A percentile compares a stretch with the other conserved stretches of the same genome.
Conservation (phyloP, 1,284 basidiomycete species). For the Puccinia polysora region DNA sequence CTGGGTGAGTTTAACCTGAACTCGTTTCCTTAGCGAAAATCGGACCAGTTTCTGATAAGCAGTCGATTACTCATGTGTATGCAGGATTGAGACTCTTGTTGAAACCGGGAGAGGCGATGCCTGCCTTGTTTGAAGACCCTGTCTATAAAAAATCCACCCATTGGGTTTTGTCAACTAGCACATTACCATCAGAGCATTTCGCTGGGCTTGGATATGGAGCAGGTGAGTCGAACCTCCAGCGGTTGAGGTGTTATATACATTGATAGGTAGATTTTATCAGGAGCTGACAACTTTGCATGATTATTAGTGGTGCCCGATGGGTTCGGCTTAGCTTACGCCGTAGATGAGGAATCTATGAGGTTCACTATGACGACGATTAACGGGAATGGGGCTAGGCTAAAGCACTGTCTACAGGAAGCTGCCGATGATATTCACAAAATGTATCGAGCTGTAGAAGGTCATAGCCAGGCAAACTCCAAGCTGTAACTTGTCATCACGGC, state of each 20-base stretch:
- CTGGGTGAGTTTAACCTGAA: slow-evolving; percentile 59
- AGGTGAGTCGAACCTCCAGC: slow-evolving; percentile 59
- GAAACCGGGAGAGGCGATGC: slow-evolving; percentile 65
- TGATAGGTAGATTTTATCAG: slow-evolving; percentile 22
- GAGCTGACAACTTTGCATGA: background rate
- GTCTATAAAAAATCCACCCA: slow-evolving; percentile 69
- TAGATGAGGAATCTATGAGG: slow-evolving; percentile 77
- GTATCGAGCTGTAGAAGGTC: too few relatives aligned
- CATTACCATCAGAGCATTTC: slow-evolving; percentile 74
- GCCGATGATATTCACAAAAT: slow-evolving; percentile 27
- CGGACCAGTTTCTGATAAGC: too few relatives aligned
- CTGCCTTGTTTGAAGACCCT: slow-evolving; percentile 67
- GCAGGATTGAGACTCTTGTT: slow-evolving; percentile 72
- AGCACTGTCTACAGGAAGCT: slow-evolving; percentile 70
- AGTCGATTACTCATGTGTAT: background rate
- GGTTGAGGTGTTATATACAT: background rate
- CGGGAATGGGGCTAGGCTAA: slow-evolving; percentile 61
- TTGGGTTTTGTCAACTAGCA: slow-evolving; percentile 89
- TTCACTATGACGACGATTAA: slow-evolving; percentile 87
- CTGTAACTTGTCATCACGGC: too few relatives aligned
- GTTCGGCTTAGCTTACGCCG: slow-evolving; percentile 87
- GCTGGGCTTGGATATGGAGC: slow-evolving; percentile 98
- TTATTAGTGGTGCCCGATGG: slow-evolving; percentile 76
- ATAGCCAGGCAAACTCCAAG: too few relatives aligned
- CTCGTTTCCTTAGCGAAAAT: slow-evolving; percentile 36